These are phyloP conservation scores for Yamadazyma akitaensis DNA, from an alignment of 805 yeast species.

Conservation along the genomic window DNA sequence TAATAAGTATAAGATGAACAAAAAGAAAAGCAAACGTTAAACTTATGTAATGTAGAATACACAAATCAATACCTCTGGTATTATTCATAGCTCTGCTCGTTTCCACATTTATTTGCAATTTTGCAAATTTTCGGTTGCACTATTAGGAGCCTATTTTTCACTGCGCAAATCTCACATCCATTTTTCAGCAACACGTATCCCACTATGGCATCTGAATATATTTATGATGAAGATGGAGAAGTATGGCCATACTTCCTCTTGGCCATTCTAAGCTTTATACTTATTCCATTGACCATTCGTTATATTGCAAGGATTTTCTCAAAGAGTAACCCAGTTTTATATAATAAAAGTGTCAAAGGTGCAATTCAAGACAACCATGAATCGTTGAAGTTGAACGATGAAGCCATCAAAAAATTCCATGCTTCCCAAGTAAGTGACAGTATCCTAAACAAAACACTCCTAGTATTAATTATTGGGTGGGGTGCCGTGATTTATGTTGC, in stretches of 20 bases:
- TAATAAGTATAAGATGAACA: background rate
- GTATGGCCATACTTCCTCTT: slow-evolving; percentile 91
- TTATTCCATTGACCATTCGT: slow-evolving; percentile 59
- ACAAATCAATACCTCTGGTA: background rate
- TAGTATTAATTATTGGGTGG: slow-evolving; percentile 58
- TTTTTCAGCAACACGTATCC: slow-evolving; percentile 5
- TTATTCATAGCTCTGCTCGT: no score
- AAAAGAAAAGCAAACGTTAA: no score
- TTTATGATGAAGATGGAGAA: slow-evolving; percentile 84
- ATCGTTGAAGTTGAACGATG: slow-evolving; percentile 30
- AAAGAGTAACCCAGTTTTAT: slow-evolving; percentile 15
- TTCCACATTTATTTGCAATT: no score
- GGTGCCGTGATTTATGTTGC: slow-evolving; percentile 40
- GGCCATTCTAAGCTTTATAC: slow-evolving; percentile 64
- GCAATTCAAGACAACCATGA: slow-evolving; percentile 30
- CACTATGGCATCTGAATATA: slow-evolving; percentile 47
- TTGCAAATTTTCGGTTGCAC: background rate
- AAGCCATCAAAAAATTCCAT: slow-evolving; percentile 25
- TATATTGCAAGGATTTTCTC: slow-evolving; percentile 23
- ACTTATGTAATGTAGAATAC: background rate
- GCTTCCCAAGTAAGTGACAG: slow-evolving; percentile 21
- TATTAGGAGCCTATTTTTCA: background rate
- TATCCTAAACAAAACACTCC: slow-evolving; percentile 37
- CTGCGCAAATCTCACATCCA: background rate
- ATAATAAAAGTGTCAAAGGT: slow-evolving; percentile 27